phyloP scores from a whole-genome alignment of 169 alveolate genomes.

The Cystoisospora suis region DNA sequence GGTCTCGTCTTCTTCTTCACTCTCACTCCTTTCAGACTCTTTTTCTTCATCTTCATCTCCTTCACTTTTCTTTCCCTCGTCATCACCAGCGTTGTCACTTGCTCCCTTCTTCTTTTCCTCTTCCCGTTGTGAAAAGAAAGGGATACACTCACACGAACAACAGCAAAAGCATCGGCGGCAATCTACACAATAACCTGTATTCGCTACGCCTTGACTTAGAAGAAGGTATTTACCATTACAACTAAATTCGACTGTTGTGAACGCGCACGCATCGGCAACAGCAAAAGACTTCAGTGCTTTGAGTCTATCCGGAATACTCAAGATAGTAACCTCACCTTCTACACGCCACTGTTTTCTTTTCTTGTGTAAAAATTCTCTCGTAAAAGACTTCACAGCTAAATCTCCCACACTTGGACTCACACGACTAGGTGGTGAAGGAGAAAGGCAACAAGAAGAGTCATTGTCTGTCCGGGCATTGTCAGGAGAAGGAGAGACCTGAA shows the following conservation, averaged over 20 bases:
- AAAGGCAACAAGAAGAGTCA: too few species aligned
- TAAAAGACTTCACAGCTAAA: too few species aligned
- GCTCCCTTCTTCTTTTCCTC: background rate
- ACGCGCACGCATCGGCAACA: conserved; percentile 58
- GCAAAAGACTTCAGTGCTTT: conserved; percentile 52
- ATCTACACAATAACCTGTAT: background rate
- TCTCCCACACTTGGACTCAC: too few species aligned
- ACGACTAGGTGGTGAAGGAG: too few species aligned
- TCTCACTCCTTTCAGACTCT: too few species aligned
- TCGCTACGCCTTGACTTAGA: conserved; percentile 49
- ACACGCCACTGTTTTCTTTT: too few species aligned
- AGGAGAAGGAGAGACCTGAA: too few species aligned
- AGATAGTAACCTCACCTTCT: conserved; percentile 53
- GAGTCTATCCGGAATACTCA: conserved; percentile 48
- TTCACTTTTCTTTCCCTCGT: too few species aligned
- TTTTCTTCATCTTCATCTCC: too few species aligned
- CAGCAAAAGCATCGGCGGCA: conserved; percentile 60
- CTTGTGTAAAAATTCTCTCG: too few species aligned
- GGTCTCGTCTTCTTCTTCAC: too few species aligned
- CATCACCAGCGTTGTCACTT: background rate
- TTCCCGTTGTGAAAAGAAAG: background rate
- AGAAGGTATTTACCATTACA: conserved; percentile 56
- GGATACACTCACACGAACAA: conserved; percentile 13
- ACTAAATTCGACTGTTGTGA: conserved; percentile 45
- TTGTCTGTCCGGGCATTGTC: too few species aligned